phyloP scores from a whole-genome alignment of 208 protist genomes.

The Wallacemonas rigidus region DNA sequence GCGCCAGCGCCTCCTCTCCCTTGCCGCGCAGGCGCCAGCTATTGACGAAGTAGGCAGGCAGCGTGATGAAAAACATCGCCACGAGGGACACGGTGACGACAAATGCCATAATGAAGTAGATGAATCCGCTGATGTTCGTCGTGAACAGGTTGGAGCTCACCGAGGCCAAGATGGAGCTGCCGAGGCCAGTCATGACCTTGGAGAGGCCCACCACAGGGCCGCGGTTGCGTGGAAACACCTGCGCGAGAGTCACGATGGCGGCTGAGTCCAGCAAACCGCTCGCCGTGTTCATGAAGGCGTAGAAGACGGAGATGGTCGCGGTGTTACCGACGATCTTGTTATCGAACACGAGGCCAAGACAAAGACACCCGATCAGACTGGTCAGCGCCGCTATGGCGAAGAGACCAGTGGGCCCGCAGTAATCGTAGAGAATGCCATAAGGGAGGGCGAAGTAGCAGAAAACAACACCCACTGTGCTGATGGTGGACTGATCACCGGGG shows the following conservation, averaged over 20 bases:
- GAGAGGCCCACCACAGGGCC: conserved; percentile 59
- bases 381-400: conserved; percentile 37
- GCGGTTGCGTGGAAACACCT: conserved; percentile 70
- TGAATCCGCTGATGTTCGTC: conserved; percentile 45
- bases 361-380: conserved; percentile 38
- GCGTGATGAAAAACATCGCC: conserved; percentile 41
- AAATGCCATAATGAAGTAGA: conserved; percentile 55
- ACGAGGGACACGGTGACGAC: conserved; percentile 41
- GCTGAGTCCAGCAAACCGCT: conserved; percentile 52
- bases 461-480: conserved; percentile 74
- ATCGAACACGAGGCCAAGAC: conserved; percentile 40
- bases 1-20: conserved; percentile 35
- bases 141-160: conserved; percentile 52
- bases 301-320: conserved; percentile 55
- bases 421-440: conserved; percentile 64
- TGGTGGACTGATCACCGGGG: conserved; percentile 57
- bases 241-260: conserved; percentile 55
- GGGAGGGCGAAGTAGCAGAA: conserved; percentile 71
- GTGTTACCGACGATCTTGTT: conserved; percentile 48
- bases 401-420: conserved; percentile 40
- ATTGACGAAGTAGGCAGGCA: conserved; percentile 70
- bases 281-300: conserved; percentile 55
- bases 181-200: conserved; percentile 77
- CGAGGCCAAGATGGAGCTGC: conserved; percentile 48
- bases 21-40: conserved; percentile 54